Evolutionary conservation across 805 yeast species (phyloP).

Genomic region (Ogataea pignaliae): DNA sequence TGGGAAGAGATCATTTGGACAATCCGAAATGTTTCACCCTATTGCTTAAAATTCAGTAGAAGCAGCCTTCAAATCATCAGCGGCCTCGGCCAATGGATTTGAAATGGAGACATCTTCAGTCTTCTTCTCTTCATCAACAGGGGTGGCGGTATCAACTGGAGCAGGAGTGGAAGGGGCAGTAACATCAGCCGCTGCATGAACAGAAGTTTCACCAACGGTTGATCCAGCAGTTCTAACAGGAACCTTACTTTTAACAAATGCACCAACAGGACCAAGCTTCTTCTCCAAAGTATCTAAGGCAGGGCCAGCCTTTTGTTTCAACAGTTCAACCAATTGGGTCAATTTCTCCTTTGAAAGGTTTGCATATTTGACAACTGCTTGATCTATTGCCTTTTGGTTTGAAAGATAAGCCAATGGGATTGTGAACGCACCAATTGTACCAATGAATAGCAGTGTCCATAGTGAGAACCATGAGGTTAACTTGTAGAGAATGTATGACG

Average conservation of each 20-base stretch:
- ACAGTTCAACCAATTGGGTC: constrained; percentile 34
- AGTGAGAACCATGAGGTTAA: constrained; percentile 73
- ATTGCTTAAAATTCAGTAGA: neutral
- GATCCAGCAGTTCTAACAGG: constrained; percentile 70
- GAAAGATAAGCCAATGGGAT: constrained; percentile 69
- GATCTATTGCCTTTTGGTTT: constrained; percentile 76
- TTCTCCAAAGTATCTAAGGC: constrained; percentile 51
- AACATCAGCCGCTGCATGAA: constrained; percentile 46
- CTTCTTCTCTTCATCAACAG: constrained; percentile 3
- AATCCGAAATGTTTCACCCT: too few species aligned
- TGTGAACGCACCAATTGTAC: constrained; percentile 63
- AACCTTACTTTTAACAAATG: constrained; percentile 50
- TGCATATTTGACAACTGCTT: constrained; percentile 44
- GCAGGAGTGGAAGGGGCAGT: constrained; percentile 8
- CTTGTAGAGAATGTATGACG: constrained; percentile 60
- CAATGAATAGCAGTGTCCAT: constrained; percentile 56
- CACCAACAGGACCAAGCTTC: constrained; percentile 64
- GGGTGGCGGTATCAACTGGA: constrained; percentile 6
- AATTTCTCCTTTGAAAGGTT: constrained; percentile 49
- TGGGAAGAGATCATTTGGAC: neutral
- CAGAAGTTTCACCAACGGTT: constrained; percentile 42
- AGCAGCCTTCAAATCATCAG: neutral
- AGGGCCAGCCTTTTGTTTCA: constrained; percentile 48
- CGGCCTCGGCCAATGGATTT: constrained; percentile 1
- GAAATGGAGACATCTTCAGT: neutral